Conservation (phyloP, 441 rosid genomes). For the Arabidopsis lyrata region DNA sequence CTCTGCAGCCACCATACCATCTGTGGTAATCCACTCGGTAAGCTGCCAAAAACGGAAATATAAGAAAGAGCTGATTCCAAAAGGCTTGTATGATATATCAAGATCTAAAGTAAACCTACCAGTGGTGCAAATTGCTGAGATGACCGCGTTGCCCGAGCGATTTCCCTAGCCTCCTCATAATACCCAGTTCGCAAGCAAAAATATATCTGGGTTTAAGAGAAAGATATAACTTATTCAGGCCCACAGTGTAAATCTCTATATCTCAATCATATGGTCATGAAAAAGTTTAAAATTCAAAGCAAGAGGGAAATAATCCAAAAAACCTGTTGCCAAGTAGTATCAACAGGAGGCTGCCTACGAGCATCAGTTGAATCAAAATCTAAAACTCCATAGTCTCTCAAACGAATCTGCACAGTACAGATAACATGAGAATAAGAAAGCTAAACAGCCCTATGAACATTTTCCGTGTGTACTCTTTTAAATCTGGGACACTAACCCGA, state of each 20-base stretch:
- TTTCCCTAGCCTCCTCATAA: conserved; percentile 84
- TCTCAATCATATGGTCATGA: conserved; percentile 19
- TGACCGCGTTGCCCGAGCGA: conserved; percentile 80
- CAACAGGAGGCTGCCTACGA: conserved; percentile 96
- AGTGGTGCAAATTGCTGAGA: conserved; percentile 88
- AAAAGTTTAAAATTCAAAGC: conserved; percentile 22
- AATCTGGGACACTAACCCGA: conserved; percentile 67
- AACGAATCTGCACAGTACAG: conserved; percentile 68
- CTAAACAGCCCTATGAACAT: conserved; percentile 15
- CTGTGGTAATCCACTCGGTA: conserved; percentile 89
- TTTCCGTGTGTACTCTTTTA: conserved; percentile 21
- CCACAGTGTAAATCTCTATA: conserved; percentile 6
- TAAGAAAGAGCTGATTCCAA: conserved; percentile 29
- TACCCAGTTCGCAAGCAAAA: conserved; percentile 97
- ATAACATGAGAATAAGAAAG: conserved; percentile 37
- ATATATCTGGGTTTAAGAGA: conserved; percentile 66
- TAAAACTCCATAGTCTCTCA: conserved; percentile 89
- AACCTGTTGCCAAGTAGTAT: conserved; percentile 99
- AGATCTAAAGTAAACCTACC: conserved; percentile 56
- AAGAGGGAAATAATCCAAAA: conserved; percentile 30
- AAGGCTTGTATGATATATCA: conserved; percentile 18
- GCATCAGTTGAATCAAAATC: conserved; percentile 91
- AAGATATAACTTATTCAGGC: conserved; percentile 18
- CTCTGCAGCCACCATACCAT: conserved; percentile 79
- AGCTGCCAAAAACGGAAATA: conserved; percentile 64